Evolutionary conservation across 768 basidiomycete species (phyloP).

Genomic region (Boletus rubroflammeus): DNA sequence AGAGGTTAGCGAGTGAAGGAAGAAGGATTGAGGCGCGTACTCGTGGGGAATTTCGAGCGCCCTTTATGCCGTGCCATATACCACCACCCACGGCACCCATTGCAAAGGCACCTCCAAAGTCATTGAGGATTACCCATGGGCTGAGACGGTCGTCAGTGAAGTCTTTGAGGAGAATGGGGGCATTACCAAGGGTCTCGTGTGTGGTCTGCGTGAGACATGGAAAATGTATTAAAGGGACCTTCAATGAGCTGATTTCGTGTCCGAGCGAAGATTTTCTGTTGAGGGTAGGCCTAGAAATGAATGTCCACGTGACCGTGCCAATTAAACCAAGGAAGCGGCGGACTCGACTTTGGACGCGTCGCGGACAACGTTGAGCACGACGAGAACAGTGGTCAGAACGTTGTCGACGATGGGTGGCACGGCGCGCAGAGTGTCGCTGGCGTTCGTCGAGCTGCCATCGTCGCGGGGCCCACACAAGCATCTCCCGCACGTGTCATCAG

Average conservation of each 20-base stretch:
- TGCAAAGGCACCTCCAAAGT: slow-evolving; percentile 95
- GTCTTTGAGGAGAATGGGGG: background rate
- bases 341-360: slow-evolving; percentile 20
- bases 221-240: background rate
- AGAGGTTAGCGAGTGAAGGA: background rate
- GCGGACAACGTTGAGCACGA: slow-evolving; percentile 14
- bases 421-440: slow-evolving; percentile 38
- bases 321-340: slow-evolving; percentile 7
- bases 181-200: slow-evolving; percentile 88
- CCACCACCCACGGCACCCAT: slow-evolving; percentile 98
- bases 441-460: slow-evolving; percentile 59
- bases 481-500: slow-evolving; percentile 27
- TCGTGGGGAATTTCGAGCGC: slow-evolving; percentile 92
- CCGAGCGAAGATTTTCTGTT: slow-evolving; percentile 24
- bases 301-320: slow-evolving; percentile 31
- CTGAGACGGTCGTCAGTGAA: slow-evolving; percentile 38
- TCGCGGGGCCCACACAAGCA: slow-evolving; percentile 22
- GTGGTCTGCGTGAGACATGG: slow-evolving; percentile 89
- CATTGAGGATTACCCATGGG: slow-evolving; percentile 98
- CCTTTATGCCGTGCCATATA: slow-evolving; percentile 99
- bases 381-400: slow-evolving; percentile 10
- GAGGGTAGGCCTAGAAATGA: slow-evolving; percentile 28
- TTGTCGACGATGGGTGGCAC: slow-evolving; percentile 19
- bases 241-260: background rate
- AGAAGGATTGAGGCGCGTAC: slow-evolving; percentile 42